phyloP scores from a whole-genome alignment of 441 rosid species.

The Biscutella laevigata region DNA sequence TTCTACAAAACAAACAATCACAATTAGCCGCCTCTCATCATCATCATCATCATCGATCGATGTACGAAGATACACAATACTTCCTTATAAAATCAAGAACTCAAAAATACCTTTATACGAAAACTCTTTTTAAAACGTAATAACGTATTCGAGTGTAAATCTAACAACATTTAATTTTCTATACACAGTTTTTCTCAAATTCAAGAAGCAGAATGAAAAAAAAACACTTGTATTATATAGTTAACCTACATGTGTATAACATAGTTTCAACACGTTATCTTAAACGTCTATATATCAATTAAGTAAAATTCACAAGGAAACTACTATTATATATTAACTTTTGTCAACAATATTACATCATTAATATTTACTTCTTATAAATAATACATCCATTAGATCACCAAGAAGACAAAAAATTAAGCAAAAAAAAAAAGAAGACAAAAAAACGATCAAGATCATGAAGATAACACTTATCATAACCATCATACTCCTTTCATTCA shows the following conservation, averaged over 20 bases:
- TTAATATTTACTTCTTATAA: too few species aligned
- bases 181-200: not conserved
- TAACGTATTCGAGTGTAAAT: not conserved
- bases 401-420: conserved; percentile 1
- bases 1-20: conserved; percentile 1
- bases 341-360: too few species aligned
- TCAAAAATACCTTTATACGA: too few species aligned
- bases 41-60: not conserved
- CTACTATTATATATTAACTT: conserved; percentile 6
- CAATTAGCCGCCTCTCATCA: conserved; percentile 24
- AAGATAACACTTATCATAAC: conserved; percentile 2
- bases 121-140: not conserved
- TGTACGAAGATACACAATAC: not conserved
- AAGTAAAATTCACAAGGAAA: conserved; percentile 2
- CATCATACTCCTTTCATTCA: conserved; percentile 16
- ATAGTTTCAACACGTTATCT: conserved; percentile 12
- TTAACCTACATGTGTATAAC: not conserved
- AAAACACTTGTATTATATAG: too few species aligned
- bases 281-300: not conserved
- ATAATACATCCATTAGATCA: not conserved
- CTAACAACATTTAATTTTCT: not conserved
- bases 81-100: too few species aligned
- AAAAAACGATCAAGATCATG: too few species aligned
- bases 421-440: too few species aligned
- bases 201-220: too few species aligned